Evolutionary conservation across 805 yeast genomes (phyloP).

Genomic region (Phaffomyces antillensis): DNA sequence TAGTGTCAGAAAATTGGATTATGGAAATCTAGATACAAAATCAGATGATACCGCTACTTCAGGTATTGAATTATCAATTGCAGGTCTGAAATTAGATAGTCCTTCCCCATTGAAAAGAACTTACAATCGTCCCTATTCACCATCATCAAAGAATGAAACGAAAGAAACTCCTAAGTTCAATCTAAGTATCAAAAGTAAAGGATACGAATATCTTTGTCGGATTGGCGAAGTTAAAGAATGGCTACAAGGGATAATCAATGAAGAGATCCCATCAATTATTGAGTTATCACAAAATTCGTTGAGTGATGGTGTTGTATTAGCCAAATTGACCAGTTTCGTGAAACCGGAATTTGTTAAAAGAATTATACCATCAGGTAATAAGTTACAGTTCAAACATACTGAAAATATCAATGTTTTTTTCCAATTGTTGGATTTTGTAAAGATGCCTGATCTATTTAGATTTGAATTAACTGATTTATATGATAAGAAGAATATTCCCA

Average conservation of each 20-base stretch:
- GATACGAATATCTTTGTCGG: slow-evolving; percentile 76
- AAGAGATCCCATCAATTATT: slow-evolving; percentile 47
- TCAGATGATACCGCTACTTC: too few relatives aligned
- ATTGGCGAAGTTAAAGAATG: slow-evolving; percentile 76
- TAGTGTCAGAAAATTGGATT: too few relatives aligned
- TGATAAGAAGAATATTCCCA: slow-evolving; percentile 87
- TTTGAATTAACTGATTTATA: slow-evolving; percentile 91
- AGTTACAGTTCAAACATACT: slow-evolving; percentile 79
- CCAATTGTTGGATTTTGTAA: slow-evolving; percentile 56
- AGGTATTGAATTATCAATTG: slow-evolving; percentile 12
- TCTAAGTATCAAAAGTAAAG: slow-evolving; percentile 26
- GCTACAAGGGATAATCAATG: slow-evolving; percentile 60
- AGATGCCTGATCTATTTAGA: slow-evolving; percentile 79
- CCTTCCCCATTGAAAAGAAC: slow-evolving; percentile 22
- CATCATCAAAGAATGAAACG: neutral
- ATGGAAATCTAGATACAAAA: too few relatives aligned
- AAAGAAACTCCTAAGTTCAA: slow-evolving; percentile 11
- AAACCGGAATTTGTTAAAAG: slow-evolving; percentile 56
- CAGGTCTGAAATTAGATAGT: slow-evolving; percentile 16
- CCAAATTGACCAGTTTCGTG: slow-evolving; percentile 66
- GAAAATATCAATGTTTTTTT: slow-evolving; percentile 88
- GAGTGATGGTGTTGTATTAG: slow-evolving; percentile 80
- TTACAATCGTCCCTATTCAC: neutral
- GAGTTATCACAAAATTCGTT: slow-evolving; percentile 53
- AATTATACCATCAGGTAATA: slow-evolving; percentile 50